phyloP scores from a whole-genome alignment of 768 basidiomycete species.

The Gyrodon lividus region DNA sequence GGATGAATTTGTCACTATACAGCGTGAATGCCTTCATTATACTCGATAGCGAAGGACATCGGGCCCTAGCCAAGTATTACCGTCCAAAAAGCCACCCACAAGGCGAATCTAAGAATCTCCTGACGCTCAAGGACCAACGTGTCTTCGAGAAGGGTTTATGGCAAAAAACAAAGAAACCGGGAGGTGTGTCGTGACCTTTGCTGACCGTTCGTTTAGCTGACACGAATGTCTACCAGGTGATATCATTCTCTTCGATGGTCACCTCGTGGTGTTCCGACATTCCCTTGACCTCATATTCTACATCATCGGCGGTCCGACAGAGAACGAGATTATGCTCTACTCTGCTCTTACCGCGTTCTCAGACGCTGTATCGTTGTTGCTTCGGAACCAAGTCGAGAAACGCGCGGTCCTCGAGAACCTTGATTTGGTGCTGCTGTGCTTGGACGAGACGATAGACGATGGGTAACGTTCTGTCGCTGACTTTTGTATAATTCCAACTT shows the following conservation, averaged over 20 bases:
- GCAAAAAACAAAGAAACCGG: conserved; percentile 93
- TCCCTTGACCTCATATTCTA: conserved; percentile 96
- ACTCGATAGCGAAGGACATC: conserved; percentile 93
- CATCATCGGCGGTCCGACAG: conserved; percentile 79
- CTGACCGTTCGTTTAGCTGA: not conserved
- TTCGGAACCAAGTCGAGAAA: conserved; percentile 94
- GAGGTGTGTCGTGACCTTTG: conserved; percentile 54
- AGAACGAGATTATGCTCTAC: conserved; percentile 96
- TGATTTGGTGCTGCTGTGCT: conserved; percentile 85
- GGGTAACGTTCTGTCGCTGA: conserved; percentile 58
- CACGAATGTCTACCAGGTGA: conserved; percentile 56
- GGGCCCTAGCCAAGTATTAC: conserved; percentile 96
- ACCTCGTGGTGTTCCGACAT: conserved; percentile 91
- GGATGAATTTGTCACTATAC: conserved; percentile 82
- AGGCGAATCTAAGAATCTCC: conserved; percentile 61
- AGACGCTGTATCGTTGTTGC: conserved; percentile 81
- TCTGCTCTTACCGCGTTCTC: conserved; percentile 79
- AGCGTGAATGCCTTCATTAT: conserved; percentile 84
- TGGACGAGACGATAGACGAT: conserved; percentile 98
- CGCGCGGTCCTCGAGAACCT: conserved; percentile 91
- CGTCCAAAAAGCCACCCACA: conserved; percentile 63
- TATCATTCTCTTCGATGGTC: conserved; percentile 87
- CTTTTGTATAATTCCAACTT: not conserved
- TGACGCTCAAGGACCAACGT: conserved; percentile 86
- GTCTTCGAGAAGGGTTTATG: conserved; percentile 94